These are phyloP conservation scores for Thalassiosira pacifica DNA, from an alignment of 352 stramenopile genomes.

Conservation along the genomic window DNA sequence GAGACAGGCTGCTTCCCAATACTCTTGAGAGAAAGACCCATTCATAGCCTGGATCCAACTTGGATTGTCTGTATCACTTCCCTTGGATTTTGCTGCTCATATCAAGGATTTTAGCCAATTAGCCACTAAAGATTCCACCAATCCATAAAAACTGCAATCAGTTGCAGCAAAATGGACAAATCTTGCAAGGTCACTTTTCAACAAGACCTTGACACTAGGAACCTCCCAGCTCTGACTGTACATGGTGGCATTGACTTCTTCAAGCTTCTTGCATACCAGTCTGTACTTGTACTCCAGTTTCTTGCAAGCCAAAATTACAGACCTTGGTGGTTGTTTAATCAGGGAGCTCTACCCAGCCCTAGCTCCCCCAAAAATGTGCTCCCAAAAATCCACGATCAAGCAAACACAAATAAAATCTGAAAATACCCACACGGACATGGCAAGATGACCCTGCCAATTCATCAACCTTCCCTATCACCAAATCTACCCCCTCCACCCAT, in stretches of 20 bases:
- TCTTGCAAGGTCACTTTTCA: background rate
- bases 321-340: background rate
- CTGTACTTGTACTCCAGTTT: background rate
- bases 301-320: background rate
- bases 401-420: too few relatives aligned
- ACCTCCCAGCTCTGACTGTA: background rate
- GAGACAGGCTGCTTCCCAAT: constrained; percentile 24
- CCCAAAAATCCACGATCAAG: too few relatives aligned
- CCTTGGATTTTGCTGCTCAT: too few relatives aligned
- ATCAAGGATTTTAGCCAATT: too few relatives aligned
- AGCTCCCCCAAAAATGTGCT: too few relatives aligned
- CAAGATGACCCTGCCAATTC: too few relatives aligned
- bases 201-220: background rate
- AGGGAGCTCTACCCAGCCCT: too few relatives aligned
- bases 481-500: too few relatives aligned
- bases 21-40: constrained; percentile 42
- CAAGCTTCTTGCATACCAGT: background rate
- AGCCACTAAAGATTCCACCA: too few relatives aligned
- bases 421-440: too few relatives aligned
- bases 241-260: background rate
- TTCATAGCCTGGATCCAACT: constrained; percentile 62
- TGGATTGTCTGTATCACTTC: constrained; percentile 42
- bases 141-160: too few relatives aligned
- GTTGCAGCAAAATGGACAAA: background rate
- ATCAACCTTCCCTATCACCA: too few relatives aligned